These are phyloP conservation scores for Protomyces arabidopsidicola DNA, from an alignment of 1,139 yeast genomes.

Conservation along the genomic window DNA sequence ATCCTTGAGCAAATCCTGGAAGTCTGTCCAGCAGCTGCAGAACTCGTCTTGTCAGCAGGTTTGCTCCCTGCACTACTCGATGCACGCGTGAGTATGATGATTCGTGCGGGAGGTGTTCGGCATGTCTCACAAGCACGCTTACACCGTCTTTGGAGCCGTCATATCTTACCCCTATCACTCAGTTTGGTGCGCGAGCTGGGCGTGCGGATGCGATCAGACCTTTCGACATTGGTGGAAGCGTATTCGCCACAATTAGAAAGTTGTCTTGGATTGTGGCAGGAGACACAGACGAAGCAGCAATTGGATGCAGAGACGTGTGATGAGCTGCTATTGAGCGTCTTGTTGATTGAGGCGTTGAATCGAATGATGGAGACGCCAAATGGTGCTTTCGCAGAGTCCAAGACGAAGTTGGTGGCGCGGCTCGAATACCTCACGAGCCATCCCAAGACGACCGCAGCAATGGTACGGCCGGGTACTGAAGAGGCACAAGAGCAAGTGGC, in stretches of 20 bases:
- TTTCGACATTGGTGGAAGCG: conserved; percentile 1
- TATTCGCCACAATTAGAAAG: conserved; percentile 6
- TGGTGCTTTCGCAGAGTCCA: not conserved
- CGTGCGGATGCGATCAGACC: conserved; percentile 7
- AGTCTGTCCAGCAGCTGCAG: not conserved
- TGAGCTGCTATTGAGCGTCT: conserved; percentile 1
- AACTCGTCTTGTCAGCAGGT: not conserved
- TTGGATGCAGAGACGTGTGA: not conserved
- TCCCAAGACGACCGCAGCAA: conserved; percentile 8
- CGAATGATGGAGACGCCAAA: conserved; percentile 4
- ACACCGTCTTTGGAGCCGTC: not conserved
- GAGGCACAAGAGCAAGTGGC: not conserved
- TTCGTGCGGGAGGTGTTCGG: not conserved
- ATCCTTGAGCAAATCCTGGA: not conserved
- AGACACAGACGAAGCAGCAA: not conserved
- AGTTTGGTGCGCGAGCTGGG: conserved; percentile 11
- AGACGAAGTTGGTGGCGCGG: not conserved
- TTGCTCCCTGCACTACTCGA: not conserved
- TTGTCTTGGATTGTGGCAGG: conserved; percentile 4
- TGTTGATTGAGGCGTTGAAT: conserved; percentile 7
- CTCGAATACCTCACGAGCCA: conserved; percentile 16
- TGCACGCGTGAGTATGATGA: not conserved
- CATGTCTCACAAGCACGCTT: not conserved
- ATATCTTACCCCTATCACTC: conserved; percentile 6
- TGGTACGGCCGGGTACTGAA: not conserved